Evolutionary conservation across 1,284 basidiomycete species (phyloP).

Genomic region (Megacollybia platyphylla): DNA sequence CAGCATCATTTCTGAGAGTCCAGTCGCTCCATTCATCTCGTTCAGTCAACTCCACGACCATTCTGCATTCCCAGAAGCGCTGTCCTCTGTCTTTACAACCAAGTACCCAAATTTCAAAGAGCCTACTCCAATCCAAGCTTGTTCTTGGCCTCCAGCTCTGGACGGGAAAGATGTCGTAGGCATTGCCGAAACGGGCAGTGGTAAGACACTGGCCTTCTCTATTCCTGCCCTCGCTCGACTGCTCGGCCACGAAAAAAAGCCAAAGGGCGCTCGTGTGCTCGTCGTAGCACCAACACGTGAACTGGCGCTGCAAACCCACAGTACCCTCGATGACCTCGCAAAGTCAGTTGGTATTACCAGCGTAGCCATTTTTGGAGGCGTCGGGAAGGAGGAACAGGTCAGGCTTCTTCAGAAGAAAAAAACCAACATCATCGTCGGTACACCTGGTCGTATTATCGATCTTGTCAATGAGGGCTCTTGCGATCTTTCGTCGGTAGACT

Average conservation of each 20-base stretch:
- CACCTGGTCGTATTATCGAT: conserved; percentile 89
- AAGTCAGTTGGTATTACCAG: conserved; percentile 65
- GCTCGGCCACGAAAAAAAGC: conserved; percentile 22
- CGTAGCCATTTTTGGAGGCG: conserved; percentile 88
- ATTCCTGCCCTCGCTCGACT: conserved; percentile 76
- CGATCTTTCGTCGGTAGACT: conserved; percentile 55
- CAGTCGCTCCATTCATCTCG: conserved; percentile 60
- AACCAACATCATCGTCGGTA: conserved; percentile 82
- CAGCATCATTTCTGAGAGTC: conserved; percentile 43
- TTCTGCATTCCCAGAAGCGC: conserved; percentile 42
- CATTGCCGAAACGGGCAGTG: conserved; percentile 95
- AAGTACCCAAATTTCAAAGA: conserved; percentile 53
- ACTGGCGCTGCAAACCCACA: conserved; percentile 89
- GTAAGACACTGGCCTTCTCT: conserved; percentile 96
- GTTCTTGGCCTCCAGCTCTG: conserved; percentile 87
- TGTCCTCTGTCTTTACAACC: conserved; percentile 47
- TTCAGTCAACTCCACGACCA: conserved; percentile 49
- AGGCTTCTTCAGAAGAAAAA: conserved; percentile 39
- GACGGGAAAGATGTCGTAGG: conserved; percentile 84
- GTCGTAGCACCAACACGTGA: conserved; percentile 92
- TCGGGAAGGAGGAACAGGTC: conserved; percentile 79
- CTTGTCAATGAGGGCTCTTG: conserved; percentile 77
- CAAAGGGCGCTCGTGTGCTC: conserved; percentile 48
- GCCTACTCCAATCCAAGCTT: conserved; percentile 94
- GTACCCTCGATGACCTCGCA: conserved; percentile 73